Evolutionary conservation across 2,329 filamentous ascomycete species (phyloP).

Genomic region (Pseudogymnoascus sp.): DNA sequence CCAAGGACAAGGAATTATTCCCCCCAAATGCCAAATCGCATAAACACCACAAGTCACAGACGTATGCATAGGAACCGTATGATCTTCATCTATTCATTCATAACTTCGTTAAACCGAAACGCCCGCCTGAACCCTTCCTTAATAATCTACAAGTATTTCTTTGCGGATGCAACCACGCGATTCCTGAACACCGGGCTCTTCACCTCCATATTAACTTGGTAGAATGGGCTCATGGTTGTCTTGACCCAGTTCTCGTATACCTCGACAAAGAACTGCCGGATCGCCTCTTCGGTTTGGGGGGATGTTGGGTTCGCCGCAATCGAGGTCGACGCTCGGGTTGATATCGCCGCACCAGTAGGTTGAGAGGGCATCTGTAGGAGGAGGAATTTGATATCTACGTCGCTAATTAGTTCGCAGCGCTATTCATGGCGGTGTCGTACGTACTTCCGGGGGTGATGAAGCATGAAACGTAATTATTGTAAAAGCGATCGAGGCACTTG

Average conservation of each 20-base stretch:
- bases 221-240: conserved; percentile 95
- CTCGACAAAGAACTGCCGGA: conserved; percentile 88
- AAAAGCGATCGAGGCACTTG: conserved; percentile 94
- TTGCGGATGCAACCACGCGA: conserved; percentile 77
- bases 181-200: conserved; percentile 78
- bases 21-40: neutral
- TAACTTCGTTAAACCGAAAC: conserved; percentile 4
- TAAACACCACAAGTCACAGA: neutral
- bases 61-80: neutral
- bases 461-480: conserved; percentile 89
- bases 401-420: neutral
- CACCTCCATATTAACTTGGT: conserved; percentile 75
- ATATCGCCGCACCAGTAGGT: conserved; percentile 34
- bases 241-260: conserved; percentile 97
- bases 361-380: conserved; percentile 75
- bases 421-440: conserved; percentile 13
- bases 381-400: conserved; percentile 74
- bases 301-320: conserved; percentile 79
- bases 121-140: neutral
- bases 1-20: neutral
- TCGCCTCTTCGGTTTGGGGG: conserved; percentile 88
- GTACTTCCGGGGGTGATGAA: conserved; percentile 79
- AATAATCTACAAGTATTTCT: conserved; percentile 67
- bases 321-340: conserved; percentile 55
- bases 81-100: conserved; percentile 1